phyloP scores from a whole-genome alignment of 495 filamentous ascomycete species.

The Talaromyces proteolyticus region DNA sequence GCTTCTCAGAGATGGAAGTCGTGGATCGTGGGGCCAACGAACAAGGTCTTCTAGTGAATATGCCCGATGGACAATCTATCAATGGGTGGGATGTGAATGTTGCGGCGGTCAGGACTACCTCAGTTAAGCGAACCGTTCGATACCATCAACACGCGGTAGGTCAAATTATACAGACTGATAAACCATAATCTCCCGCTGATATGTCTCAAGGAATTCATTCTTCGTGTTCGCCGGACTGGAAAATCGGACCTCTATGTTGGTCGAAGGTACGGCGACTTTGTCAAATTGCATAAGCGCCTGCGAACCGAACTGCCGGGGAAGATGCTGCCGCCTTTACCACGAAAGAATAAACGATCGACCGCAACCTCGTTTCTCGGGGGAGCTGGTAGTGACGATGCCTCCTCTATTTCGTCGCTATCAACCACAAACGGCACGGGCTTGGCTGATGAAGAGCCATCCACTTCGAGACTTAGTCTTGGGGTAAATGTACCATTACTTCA shows the following conservation, averaged over 20 bases:
- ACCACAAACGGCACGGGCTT: conserved; percentile 42
- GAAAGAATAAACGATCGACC: conserved; percentile 78
- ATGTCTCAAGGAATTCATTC: conserved; percentile 69
- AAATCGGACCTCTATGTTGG: conserved; percentile 71
- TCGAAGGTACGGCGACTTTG: conserved; percentile 85
- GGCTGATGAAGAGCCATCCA: conserved; percentile 27
- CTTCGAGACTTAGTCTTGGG: conserved; percentile 19
- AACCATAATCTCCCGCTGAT: not conserved
- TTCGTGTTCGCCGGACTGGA: conserved; percentile 70
- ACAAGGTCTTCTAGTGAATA: conserved; percentile 73
- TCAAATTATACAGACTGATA: conserved; percentile 4
- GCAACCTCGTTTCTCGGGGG: conserved; percentile 49
- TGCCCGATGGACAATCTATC: conserved; percentile 84
- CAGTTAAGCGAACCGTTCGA: conserved; percentile 78
- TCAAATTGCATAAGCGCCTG: conserved; percentile 67
- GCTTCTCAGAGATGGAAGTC: conserved; percentile 93
- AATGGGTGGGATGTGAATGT: conserved; percentile 98
- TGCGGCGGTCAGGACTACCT: conserved; percentile 76
- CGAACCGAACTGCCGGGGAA: conserved; percentile 88
- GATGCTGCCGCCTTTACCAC: conserved; percentile 76
- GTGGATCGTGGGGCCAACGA: conserved; percentile 91
- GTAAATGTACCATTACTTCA: conserved; percentile 14
- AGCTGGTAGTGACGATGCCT: conserved; percentile 62
- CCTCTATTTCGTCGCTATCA: conserved; percentile 73
- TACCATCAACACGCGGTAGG: conserved; percentile 89